Conservation (phyloP, 768 basidiomycete species). For the Podaxis sp. region DNA sequence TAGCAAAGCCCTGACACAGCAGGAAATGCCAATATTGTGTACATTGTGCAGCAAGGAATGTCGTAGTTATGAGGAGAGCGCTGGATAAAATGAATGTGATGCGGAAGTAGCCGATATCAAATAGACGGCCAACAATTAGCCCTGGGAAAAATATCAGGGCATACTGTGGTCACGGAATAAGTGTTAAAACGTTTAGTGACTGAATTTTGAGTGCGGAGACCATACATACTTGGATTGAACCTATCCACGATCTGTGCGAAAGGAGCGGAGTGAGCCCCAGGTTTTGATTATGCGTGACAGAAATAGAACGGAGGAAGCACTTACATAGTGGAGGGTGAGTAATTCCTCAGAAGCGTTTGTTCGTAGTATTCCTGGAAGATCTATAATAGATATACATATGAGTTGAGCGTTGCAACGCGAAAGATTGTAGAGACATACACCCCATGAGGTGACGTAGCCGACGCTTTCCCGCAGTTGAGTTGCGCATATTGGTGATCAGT, state of each 20-base stretch:
- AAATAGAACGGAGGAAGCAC: conserved; percentile 18
- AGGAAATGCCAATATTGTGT: conserved; percentile 66
- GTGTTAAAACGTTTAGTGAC: neutral
- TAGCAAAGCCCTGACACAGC: conserved; percentile 60
- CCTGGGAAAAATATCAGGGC: conserved; percentile 1
- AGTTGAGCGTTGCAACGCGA: neutral
- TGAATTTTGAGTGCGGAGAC: neutral
- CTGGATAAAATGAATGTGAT: conserved; percentile 34
- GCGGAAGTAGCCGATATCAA: conserved; percentile 53
- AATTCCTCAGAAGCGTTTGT: conserved; percentile 43
- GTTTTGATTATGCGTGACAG: neutral
- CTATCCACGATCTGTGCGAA: conserved; percentile 69
- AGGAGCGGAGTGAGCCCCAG: neutral
- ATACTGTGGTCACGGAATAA: conserved; percentile 39
- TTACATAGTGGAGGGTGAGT: conserved; percentile 66
- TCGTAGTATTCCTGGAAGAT: conserved; percentile 77
- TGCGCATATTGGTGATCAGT: conserved; percentile 16
- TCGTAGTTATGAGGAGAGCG: conserved; percentile 40
- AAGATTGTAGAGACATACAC: conserved; percentile 42
- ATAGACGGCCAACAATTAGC: conserved; percentile 78
- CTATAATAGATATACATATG: conserved; percentile 29
- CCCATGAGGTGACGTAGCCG: conserved; percentile 76
- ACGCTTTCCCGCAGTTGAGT: conserved; percentile 34
- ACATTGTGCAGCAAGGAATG: conserved; percentile 59
- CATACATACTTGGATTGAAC: conserved; percentile 60